These are phyloP conservation scores for Elaeis guineensis DNA, from an alignment of 176 grass and related monocot species.

Conservation along the genomic window DNA sequence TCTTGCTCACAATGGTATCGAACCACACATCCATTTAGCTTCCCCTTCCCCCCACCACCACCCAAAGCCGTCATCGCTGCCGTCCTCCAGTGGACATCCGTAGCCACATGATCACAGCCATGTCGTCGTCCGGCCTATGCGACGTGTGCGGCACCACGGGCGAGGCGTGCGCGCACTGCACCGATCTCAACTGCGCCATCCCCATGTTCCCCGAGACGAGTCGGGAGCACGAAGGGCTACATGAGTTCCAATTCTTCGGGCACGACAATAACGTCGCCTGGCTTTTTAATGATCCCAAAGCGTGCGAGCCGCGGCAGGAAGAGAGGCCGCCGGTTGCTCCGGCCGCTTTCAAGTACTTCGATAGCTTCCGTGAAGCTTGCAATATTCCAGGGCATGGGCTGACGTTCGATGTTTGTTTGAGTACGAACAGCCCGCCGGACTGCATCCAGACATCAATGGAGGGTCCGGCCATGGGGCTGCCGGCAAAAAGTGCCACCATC, in stretches of 20 bases:
- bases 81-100: background rate
- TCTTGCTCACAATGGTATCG: background rate
- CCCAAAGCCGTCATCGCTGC: conserved; percentile 1
- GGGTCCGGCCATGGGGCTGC: conserved; percentile 4
- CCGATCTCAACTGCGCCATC: conserved; percentile 29
- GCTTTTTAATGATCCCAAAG: conserved; percentile 33
- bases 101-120: conserved; percentile 24
- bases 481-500: conserved; percentile 29
- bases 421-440: background rate
- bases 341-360: conserved; percentile 8
- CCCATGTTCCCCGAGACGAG: conserved; percentile 8
- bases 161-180: conserved; percentile 15
- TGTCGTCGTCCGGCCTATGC: conserved; percentile 15
- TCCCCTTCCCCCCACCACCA: conserved; percentile 1
- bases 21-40: conserved; percentile 14
- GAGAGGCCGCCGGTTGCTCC: background rate
- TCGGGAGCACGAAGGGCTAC: conserved; percentile 15
- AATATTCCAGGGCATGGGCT: conserved; percentile 16
- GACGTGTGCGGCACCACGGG: conserved; percentile 9
- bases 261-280: conserved; percentile 33
- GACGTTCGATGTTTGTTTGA: conserved; percentile 25
- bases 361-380: background rate
- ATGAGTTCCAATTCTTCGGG: conserved; percentile 50
- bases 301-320: background rate
- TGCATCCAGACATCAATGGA: background rate